Percentiles rank a stretch among this genome's conserved stretches.
phyloP scores from a whole-genome alignment of 2,329 filamentous ascomycete species.

The Harringtonia aguacate region DNA sequence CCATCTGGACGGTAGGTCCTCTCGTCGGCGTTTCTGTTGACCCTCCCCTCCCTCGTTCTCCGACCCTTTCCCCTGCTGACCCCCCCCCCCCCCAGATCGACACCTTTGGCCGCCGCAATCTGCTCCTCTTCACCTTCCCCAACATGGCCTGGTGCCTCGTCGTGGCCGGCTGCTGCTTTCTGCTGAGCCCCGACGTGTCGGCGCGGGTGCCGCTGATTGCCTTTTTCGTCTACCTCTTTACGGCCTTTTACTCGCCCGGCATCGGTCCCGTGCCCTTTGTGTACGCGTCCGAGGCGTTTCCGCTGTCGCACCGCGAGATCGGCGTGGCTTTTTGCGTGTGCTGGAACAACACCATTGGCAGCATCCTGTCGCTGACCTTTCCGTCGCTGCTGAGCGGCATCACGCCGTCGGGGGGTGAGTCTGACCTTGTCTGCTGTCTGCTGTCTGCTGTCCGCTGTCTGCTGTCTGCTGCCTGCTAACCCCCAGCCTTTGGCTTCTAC shows the following conservation, averaged over 20 bases:
- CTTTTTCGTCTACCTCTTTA: constrained; percentile 23
- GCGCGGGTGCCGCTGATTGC: constrained; percentile 35
- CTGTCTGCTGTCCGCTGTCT: constrained; percentile 13
- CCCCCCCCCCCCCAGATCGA: too few relatives aligned
- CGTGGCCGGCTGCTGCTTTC: constrained; percentile 41
- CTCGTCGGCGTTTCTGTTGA: too few relatives aligned
- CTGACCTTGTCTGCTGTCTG: neutral
- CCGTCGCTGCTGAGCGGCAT: neutral
- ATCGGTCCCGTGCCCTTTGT: constrained; percentile 59
- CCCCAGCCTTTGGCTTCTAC: constrained; percentile 35
- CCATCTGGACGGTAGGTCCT: constrained; percentile 49
- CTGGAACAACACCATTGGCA: constrained; percentile 50
- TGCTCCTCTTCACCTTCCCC: constrained; percentile 56
- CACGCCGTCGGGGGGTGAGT: constrained; percentile 18
- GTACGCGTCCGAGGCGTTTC: constrained; percentile 60
- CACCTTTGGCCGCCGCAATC: constrained; percentile 49
- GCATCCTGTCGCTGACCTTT: constrained; percentile 12
- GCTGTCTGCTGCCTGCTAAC: too few relatives aligned
- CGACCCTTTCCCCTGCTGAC: too few relatives aligned
- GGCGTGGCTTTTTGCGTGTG: constrained; percentile 62
- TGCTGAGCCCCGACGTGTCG: constrained; percentile 23
- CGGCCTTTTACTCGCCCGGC: constrained; percentile 19
- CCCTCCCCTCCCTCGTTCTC: too few relatives aligned
- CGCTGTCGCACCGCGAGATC: constrained; percentile 58
- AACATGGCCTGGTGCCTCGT: constrained; percentile 53